Percentiles rank a stretch among this genome's conserved stretches.
phyloP scores from a whole-genome alignment of 2,329 filamentous ascomycete genomes.

The Rutstroemia sp. region DNA sequence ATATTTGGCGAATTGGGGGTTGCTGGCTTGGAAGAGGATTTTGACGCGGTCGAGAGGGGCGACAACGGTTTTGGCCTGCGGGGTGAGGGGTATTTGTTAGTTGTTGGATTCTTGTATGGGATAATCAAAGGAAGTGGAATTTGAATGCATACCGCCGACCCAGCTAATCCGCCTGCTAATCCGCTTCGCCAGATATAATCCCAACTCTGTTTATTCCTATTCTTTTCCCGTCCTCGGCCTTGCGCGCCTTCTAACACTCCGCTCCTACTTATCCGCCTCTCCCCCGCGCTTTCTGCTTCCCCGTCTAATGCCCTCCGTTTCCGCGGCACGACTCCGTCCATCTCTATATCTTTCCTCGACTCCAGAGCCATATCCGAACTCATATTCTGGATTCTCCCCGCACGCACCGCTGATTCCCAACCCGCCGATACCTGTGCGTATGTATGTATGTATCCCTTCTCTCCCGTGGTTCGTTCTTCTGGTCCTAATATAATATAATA shows the following conservation, averaged over 20 bases:
- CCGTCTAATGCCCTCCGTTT: slow-evolving; percentile 43
- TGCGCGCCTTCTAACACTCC: neutral
- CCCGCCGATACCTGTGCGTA: too few relatives aligned
- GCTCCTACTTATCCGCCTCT: neutral
- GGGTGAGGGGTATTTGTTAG: neutral
- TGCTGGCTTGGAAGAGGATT: slow-evolving; percentile 94
- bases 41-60: slow-evolving; percentile 96
- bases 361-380: slow-evolving; percentile 1
- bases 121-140: neutral
- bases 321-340: slow-evolving; percentile 41
- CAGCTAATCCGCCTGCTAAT: slow-evolving; percentile 81
- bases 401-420: neutral
- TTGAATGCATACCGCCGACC: slow-evolving; percentile 70
- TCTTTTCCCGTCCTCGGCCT: neutral
- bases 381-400: neutral
- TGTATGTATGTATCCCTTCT: too few relatives aligned
- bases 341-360: neutral
- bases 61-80: slow-evolving; percentile 86
- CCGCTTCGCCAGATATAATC: slow-evolving; percentile 82
- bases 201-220: slow-evolving; percentile 57
- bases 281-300: neutral
- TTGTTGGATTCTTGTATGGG: neutral
- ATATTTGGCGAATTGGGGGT: slow-evolving; percentile 90
- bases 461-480: too few relatives aligned
- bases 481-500: too few relatives aligned